Base-by-base conservation (phyloP, 305 asterid genomes). In the Fraxinus dipetala region DNA sequence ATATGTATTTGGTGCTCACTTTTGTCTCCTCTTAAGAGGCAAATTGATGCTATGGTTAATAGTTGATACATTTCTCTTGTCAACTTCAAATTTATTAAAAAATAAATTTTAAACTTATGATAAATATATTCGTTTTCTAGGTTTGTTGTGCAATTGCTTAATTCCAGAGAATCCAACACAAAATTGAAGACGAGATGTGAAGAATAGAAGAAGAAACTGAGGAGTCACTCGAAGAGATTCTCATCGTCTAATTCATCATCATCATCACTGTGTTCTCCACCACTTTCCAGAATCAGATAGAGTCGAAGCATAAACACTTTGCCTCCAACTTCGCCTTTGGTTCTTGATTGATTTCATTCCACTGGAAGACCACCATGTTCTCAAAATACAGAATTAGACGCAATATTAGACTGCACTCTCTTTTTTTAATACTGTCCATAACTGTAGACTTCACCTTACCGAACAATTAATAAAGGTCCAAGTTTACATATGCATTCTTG, bases 61-160 rank as follows among this genome's bases (percentile, higher is more conserved):
- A 10, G 0, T 34, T 34, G 6, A 34, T 34, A 34, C 16, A 48
- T 10, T 48, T 48, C 59, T 40, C 48, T 38, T 38, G 14, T 0
- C 48, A 10, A 40, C 54, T 20, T 20, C 0, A 63, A 3, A 63
- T 63, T 6, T 20, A 63, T 22, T 63, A 22, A 63, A 20, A 63
- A 20, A 63, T 8, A 20, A 63, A 22, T 20, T 20, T 2, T 61
- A 22, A 0, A 1, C 77, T 65, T 36, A 36, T 6, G 24, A 74
- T 72, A 38, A 31, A 16, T 40, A 35, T 48, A 28, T 20, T 65
- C 32, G 9, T 26, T 11, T 22, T 79, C 18, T 2, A 92, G 97
- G 95, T 79, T 76, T 86, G n/a, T 38, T 89, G 18, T 89, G 93
- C 88, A 83, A 87, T 67, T 91, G 97, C 34, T 78, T 91, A 2